Percentiles rank a stretch among this genome's conserved stretches.
phyloP scores from a whole-genome alignment of 2,329 filamentous ascomycete genomes.

The Aspergillus flavus region DNA sequence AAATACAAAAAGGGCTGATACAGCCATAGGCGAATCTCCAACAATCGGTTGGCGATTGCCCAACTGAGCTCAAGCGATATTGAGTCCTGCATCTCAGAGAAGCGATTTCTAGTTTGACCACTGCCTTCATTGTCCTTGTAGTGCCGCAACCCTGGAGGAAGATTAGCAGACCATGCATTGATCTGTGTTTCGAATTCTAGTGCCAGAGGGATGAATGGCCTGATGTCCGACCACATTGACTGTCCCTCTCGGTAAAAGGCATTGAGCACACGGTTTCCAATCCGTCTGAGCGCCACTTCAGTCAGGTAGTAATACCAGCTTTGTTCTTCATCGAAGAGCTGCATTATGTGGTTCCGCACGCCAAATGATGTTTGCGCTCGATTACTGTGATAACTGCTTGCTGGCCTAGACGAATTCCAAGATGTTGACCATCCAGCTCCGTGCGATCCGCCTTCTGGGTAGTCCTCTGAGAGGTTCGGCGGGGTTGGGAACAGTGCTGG shows the following conservation, averaged over 20 bases:
- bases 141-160: constrained; percentile 32
- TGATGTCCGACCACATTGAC: constrained; percentile 26
- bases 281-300: constrained; percentile 46
- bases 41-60: constrained; percentile 28
- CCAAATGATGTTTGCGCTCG: background rate
- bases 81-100: background rate
- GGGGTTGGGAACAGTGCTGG: constrained; percentile 37
- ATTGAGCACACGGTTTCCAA: constrained; percentile 46
- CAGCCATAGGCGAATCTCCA: constrained; percentile 33
- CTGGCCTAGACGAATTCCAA: background rate
- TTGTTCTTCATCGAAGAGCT: constrained; percentile 33
- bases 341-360: constrained; percentile 13
- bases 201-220: constrained; percentile 28
- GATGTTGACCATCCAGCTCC: background rate
- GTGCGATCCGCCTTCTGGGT: constrained; percentile 1
- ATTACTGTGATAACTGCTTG: background rate
- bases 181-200: constrained; percentile 33
- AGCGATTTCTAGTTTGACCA: background rate
- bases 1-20: constrained; percentile 36
- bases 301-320: constrained; percentile 51
- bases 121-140: constrained; percentile 15
- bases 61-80: constrained; percentile 28
- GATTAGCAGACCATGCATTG: constrained; percentile 28
- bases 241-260: constrained; percentile 30
- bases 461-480: constrained; percentile 23